These are phyloP conservation scores for Hericium rajendrae DNA, from an alignment of 768 basidiomycete species.

Conservation along the genomic window DNA sequence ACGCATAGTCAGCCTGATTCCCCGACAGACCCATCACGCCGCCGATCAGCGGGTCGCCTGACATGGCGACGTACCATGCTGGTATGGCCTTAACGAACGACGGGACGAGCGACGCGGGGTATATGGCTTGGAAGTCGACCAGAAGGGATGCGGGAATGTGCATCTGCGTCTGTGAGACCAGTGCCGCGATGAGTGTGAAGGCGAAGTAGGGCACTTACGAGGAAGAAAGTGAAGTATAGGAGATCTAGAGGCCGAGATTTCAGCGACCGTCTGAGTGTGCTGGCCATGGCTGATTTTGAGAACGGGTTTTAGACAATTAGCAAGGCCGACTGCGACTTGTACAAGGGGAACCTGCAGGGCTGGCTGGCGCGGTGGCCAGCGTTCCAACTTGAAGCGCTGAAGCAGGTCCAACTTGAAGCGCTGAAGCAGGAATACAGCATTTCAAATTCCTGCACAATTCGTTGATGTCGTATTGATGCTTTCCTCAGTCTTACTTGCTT, in stretches of 20 bases:
- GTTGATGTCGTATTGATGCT: too few species aligned
- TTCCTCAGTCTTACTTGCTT: too few species aligned
- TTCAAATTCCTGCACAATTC: too few species aligned
- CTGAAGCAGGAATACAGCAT: too few species aligned
- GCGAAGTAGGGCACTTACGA: slow-evolving; percentile 30
- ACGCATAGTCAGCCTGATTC: slow-evolving; percentile 28
- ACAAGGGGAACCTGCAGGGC: too few species aligned
- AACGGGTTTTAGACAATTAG: too few species aligned
- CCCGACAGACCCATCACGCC: slow-evolving; percentile 37
- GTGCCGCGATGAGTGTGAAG: neutral
- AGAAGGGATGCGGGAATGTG: slow-evolving; percentile 63
- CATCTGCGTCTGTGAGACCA: slow-evolving; percentile 25
- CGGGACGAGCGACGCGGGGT: slow-evolving; percentile 44
- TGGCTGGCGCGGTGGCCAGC: too few species aligned
- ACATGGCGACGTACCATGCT: slow-evolving; percentile 42
- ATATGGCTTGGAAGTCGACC: slow-evolving; percentile 63
- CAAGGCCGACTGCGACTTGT: too few species aligned
- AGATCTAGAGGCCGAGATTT: slow-evolving; percentile 53
- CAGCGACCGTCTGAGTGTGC: slow-evolving; percentile 27
- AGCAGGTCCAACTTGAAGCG: too few species aligned
- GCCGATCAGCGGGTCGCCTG: slow-evolving; percentile 60
- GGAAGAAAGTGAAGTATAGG: slow-evolving; percentile 63
- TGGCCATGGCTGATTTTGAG: neutral
- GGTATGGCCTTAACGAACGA: slow-evolving; percentile 33
- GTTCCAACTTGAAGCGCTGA: too few species aligned